Evolutionary conservation across 305 asterid species (phyloP).

Genomic region (Fraxinus sp.): DNA sequence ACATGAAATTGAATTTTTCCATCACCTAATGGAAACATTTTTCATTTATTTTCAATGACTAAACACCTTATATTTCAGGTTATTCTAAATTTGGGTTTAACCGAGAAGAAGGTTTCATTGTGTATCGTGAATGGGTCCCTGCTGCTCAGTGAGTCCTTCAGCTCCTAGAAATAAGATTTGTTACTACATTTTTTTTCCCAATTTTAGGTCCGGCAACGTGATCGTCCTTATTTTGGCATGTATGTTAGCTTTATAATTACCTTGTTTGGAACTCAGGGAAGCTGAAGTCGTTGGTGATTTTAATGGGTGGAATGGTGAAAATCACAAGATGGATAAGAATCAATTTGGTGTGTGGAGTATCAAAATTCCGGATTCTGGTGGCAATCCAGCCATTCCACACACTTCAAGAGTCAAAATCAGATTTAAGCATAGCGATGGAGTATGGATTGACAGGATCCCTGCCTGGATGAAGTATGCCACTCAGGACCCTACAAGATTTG

Average conservation of each 20-base stretch:
- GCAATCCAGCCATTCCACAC: conserved; percentile 77
- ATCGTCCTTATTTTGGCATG: conserved; percentile 17
- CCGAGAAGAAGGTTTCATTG: conserved; percentile 66
- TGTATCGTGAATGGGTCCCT: conserved; percentile 96
- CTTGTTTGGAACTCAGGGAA: conserved; percentile 57
- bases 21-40: background rate
- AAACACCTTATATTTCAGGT: conserved; percentile 44
- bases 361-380: conserved; percentile 63
- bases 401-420: conserved; percentile 82
- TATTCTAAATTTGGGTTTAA: conserved; percentile 76
- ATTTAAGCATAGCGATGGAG: conserved; percentile 72
- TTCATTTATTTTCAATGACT: conserved; percentile 20
- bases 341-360: conserved; percentile 92
- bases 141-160: conserved; percentile 79
- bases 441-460: conserved; percentile 87
- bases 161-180: conserved; percentile 19
- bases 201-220: conserved; percentile 5
- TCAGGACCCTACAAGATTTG: conserved; percentile 72
- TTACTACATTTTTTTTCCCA: background rate
- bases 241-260: conserved; percentile 27
- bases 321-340: conserved; percentile 77
- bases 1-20: conserved; percentile 14
- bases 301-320: conserved; percentile 87
- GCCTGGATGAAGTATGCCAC: conserved; percentile 92
- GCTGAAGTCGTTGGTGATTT: conserved; percentile 94